Evolutionary conservation across 2,329 filamentous ascomycete genomes (phyloP).

Genomic region (Phyllosticta capitalensis): DNA sequence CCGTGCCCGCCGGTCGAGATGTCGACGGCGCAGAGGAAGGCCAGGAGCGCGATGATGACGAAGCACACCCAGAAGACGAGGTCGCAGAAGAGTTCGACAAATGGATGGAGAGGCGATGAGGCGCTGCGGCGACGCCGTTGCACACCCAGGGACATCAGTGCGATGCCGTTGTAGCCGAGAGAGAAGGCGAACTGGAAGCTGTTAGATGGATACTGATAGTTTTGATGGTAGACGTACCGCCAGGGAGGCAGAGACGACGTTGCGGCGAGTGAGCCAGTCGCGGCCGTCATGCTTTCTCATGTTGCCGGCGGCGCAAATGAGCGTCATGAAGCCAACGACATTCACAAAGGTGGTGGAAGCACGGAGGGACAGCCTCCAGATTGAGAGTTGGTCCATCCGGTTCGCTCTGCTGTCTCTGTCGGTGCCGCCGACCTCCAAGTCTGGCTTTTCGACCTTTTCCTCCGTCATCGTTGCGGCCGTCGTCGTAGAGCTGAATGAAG

Average conservation of each 20-base stretch:
- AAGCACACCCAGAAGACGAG: conserved; percentile 27
- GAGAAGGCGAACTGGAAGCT: conserved; percentile 17
- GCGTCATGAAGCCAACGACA: conserved; percentile 24
- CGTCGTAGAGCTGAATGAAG: neutral
- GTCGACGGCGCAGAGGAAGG: conserved; percentile 14
- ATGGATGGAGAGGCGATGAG: conserved; percentile 22
- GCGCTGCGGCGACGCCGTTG: conserved; percentile 10
- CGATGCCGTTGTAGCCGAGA: conserved; percentile 22
- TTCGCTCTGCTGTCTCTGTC: neutral
- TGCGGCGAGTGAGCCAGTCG: conserved; percentile 14
- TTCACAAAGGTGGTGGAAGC: conserved; percentile 17
- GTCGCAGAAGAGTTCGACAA: conserved; percentile 25
- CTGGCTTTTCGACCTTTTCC: neutral
- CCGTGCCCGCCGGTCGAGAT: conserved; percentile 15
- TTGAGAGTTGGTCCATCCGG: neutral
- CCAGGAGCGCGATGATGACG: conserved; percentile 21
- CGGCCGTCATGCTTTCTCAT: conserved; percentile 3
- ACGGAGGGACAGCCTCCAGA: conserved; percentile 22
- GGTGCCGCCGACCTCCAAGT: conserved; percentile 15
- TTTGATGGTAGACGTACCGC: conserved; percentile 13
- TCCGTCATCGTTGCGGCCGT: neutral
- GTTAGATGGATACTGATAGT: neutral
- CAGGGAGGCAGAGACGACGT: conserved; percentile 19
- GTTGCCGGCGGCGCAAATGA: conserved; percentile 17
- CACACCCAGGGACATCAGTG: conserved; percentile 19